Base-by-base conservation (phyloP, 371 early-diverging fungal species). In the Circinella umbellata region DNA sequence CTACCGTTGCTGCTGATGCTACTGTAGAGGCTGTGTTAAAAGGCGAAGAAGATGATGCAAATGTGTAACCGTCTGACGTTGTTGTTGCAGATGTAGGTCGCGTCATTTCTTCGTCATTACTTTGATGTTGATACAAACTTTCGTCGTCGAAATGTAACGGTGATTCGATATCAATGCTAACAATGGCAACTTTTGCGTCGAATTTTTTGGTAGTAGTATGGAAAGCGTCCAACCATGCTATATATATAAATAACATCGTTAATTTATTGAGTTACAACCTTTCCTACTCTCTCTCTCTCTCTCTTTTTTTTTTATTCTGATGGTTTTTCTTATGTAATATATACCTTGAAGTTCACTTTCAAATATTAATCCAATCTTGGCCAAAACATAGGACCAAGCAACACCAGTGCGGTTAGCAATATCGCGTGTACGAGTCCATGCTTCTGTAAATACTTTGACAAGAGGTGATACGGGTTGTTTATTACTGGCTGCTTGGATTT, bases 111-210 rank as follows among this genome's bases (percentile, higher is more conserved):
- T 51, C 14, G 13, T 64, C 65, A 35, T 64, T 18, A 14, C 48
- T 20, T 4, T 27, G 27, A 27, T 62, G 47, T 9, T 55, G 57
- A 14, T 34, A 37, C 7, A 14, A 15, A 11, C 13, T 14, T 55
- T 66, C 59, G 4, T 66, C 67, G 46, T 79, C 76, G 51, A 85
- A 68, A 51, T 73, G 37, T 4, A 82, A 42, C 1, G 86, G 70
- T 7, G 87, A 85, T 51, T 89, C 87, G 4, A 83, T 72, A 67
- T 89, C 86, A 61, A 89, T 64, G 20, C 83, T 74, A 3, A 87
- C 79, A 63, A 89, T 81, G 2, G 86, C 77, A 0, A 81, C 75
- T 63, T 79, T 73, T 37, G 78, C 75, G 5, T 80, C 70, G 0
- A 54, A 69, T 35, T 67, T 72, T 11, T 59, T 27, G 27, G 27